Percentiles rank a stretch among this genome's conserved stretches.
Conservation (phyloP, 2,329 filamentous ascomycete genomes). For the Fusarium fracticaudum region DNA sequence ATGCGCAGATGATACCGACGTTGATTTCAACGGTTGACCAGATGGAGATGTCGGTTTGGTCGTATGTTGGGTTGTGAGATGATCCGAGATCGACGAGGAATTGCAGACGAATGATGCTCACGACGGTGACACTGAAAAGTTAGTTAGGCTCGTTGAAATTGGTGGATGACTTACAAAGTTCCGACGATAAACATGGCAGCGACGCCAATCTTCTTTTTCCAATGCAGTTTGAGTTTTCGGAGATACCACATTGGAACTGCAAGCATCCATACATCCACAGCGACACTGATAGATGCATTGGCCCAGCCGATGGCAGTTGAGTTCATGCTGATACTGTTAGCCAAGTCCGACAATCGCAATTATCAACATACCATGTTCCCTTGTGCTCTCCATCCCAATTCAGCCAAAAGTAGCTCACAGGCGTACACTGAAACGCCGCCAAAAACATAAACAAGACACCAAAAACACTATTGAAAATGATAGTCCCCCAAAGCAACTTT, state of each 20-base stretch:
- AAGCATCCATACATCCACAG: conserved; percentile 55
- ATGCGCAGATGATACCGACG: conserved; percentile 50
- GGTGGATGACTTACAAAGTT: conserved; percentile 45
- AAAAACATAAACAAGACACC: conserved; percentile 47
- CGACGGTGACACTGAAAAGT: conserved; percentile 43
- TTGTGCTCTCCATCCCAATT: conserved; percentile 52
- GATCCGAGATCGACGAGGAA: conserved; percentile 42
- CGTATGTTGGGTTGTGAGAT: conserved; percentile 45
- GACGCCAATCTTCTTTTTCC: conserved; percentile 55
- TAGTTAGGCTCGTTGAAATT: not conserved
- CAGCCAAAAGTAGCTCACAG: conserved; percentile 53
- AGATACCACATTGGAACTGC: conserved; percentile 53
- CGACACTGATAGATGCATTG: conserved; percentile 54
- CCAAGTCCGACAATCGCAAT: accelerated
- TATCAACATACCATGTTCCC: conserved; percentile 49
- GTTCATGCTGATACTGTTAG: conserved; percentile 43
- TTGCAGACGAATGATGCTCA: conserved; percentile 45
- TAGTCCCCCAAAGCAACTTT: conserved; percentile 46
- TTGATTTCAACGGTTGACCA: conserved; percentile 51
- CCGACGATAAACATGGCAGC: conserved; percentile 57
- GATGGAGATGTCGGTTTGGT: conserved; percentile 42
- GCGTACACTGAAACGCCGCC: conserved; percentile 51
- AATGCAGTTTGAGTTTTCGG: conserved; percentile 46
- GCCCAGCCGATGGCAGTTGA: conserved; percentile 53
- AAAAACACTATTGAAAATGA: conserved; percentile 45